These are phyloP conservation scores for Periconia macrospinosa DNA, from an alignment of 2,329 filamentous ascomycete species.

Conservation along the genomic window DNA sequence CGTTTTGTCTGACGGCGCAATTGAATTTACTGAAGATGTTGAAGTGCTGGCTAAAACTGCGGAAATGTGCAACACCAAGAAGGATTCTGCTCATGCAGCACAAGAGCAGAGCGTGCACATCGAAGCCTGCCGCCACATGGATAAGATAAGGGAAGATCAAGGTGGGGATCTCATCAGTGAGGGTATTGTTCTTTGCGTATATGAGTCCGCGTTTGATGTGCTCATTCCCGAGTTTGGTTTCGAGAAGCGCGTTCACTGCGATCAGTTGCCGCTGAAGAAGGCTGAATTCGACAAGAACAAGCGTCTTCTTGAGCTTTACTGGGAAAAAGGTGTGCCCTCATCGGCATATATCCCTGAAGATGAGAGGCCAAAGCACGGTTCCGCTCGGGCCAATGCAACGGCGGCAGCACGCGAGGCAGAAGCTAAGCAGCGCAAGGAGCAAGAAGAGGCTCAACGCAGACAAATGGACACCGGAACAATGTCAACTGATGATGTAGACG, in stretches of 20 bases:
- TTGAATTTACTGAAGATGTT: slow-evolving; percentile 86
- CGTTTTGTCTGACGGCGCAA: slow-evolving; percentile 76
- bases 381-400: slow-evolving; percentile 73
- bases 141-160: slow-evolving; percentile 81
- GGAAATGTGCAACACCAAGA: slow-evolving; percentile 97
- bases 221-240: slow-evolving; percentile 98
- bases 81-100: slow-evolving; percentile 94
- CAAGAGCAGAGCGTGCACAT: slow-evolving; percentile 99
- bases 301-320: slow-evolving; percentile 92
- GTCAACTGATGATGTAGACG: slow-evolving; percentile 88
- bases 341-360: slow-evolving; percentile 96
- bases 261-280: slow-evolving; percentile 96
- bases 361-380: slow-evolving; percentile 83
- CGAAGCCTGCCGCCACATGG: slow-evolving; percentile 94
- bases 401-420: slow-evolving; percentile 79
- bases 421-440: slow-evolving; percentile 79
- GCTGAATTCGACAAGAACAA: slow-evolving; percentile 98
- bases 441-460: slow-evolving; percentile 87
- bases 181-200: slow-evolving; percentile 94
- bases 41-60: slow-evolving; percentile 89
- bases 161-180: slow-evolving; percentile 93
- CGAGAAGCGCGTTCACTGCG: slow-evolving; percentile 98
- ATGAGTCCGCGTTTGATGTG: slow-evolving; percentile 97
- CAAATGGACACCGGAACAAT: slow-evolving; percentile 95
- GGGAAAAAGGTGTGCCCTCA: slow-evolving; percentile 98